These are phyloP conservation scores for Coniella lustricola DNA, from an alignment of 2,329 filamentous ascomycete species.

Conservation along the genomic window DNA sequence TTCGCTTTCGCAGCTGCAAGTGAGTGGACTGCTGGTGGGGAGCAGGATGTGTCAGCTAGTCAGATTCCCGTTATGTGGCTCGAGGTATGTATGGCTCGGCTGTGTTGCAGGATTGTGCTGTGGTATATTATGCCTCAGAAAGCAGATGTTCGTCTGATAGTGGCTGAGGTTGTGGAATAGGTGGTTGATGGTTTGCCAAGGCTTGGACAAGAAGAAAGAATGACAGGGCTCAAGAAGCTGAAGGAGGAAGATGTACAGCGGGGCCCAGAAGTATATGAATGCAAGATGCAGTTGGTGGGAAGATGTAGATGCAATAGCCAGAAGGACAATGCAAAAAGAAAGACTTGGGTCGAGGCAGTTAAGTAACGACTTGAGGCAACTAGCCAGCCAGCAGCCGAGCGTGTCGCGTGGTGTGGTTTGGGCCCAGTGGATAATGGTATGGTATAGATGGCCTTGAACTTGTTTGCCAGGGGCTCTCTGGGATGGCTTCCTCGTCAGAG, in stretches of 20 bases:
- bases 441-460: constrained; percentile 16
- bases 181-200: background rate
- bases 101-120: constrained; percentile 5
- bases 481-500: constrained; percentile 15
- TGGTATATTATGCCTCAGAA: constrained; percentile 1
- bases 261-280: too few species aligned
- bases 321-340: background rate
- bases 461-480: constrained; percentile 9
- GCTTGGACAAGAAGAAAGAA: constrained; percentile 6
- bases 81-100: constrained; percentile 15
- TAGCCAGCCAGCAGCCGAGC: background rate
- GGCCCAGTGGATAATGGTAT: constrained; percentile 9
- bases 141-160: constrained; percentile 2
- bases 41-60: constrained; percentile 2
- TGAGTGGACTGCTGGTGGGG: too few species aligned
- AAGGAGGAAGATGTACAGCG: background rate
- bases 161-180: constrained; percentile 4
- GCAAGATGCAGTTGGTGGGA: too few species aligned
- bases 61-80: constrained; percentile 5
- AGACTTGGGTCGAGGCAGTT: background rate
- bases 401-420: background rate
- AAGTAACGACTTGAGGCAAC: background rate
- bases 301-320: background rate
- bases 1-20: too few species aligned
- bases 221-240: constrained; percentile 4